Conservation (phyloP, 2,329 filamentous ascomycete genomes). For the Stemphylium vesicarium region DNA sequence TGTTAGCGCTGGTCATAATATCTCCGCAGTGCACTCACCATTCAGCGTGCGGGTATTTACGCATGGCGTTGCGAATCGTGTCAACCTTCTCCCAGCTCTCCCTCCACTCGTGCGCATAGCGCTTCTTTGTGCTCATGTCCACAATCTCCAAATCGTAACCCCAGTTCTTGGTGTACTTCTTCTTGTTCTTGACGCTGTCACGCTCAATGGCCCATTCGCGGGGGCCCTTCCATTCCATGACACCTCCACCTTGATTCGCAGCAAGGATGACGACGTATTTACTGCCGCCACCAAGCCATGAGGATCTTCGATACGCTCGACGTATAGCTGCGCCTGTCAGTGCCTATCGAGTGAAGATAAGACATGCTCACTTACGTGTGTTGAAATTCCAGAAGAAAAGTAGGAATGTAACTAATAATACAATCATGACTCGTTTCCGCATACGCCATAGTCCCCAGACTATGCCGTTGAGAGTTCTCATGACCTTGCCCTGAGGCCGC, state of each 20-base stretch:
- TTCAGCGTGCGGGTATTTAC: constrained; percentile 93
- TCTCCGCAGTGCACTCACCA: constrained; percentile 68
- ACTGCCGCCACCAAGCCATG: constrained; percentile 80
- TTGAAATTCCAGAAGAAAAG: constrained; percentile 70
- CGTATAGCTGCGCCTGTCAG: constrained; percentile 58
- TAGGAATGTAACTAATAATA: constrained; percentile 65
- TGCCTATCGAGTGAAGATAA: background rate
- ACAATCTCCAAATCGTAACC: constrained; percentile 96
- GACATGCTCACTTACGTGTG: constrained; percentile 68
- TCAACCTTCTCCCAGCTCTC: constrained; percentile 99
- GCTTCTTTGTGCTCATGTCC: constrained; percentile 98
- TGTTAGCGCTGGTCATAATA: constrained; percentile 32
- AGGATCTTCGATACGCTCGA: constrained; percentile 71
- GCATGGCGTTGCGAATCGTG: constrained; percentile 83
- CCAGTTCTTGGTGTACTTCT: constrained; percentile 83
- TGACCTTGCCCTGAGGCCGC: constrained; percentile 48
- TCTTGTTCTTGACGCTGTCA: constrained; percentile 95
- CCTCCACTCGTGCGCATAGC: constrained; percentile 98
- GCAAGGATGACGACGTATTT: constrained; percentile 94
- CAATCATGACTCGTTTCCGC: constrained; percentile 67
- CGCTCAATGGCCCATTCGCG: constrained; percentile 98
- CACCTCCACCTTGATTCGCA: constrained; percentile 92
- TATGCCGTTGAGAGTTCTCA: constrained; percentile 46
- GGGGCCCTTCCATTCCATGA: constrained; percentile 99
- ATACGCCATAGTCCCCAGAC: constrained; percentile 67